Percentiles rank a stretch among this genome's conserved stretches.
phyloP scores from a whole-genome alignment of 768 basidiomycete genomes.

The Boletus patriciae region DNA sequence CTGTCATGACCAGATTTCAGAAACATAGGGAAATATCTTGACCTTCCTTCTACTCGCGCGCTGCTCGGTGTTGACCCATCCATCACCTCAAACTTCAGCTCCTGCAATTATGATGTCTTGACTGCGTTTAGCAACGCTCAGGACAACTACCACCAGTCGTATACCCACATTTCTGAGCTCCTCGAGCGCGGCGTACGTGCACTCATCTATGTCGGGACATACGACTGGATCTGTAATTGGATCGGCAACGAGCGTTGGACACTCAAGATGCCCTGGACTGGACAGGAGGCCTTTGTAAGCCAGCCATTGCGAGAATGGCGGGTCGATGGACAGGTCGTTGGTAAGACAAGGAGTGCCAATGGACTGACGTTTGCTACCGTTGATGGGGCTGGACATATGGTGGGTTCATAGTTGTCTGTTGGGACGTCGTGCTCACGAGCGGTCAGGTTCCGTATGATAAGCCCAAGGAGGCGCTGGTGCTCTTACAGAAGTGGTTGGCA shows the following conservation, averaged over 20 bases:
- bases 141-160: constrained; percentile 41
- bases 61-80: constrained; percentile 63
- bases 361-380: constrained; percentile 70
- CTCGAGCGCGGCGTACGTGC: constrained; percentile 76
- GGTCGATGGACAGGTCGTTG: constrained; percentile 47
- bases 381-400: constrained; percentile 76
- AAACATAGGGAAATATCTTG: constrained; percentile 60
- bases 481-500: constrained; percentile 52
- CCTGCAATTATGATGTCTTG: constrained; percentile 44
- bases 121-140: constrained; percentile 46
- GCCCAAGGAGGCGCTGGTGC: constrained; percentile 50
- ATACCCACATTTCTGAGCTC: constrained; percentile 45
- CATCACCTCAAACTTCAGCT: constrained; percentile 40
- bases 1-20: constrained; percentile 34
- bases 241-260: constrained; percentile 78
- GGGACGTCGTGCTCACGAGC: constrained; percentile 2
- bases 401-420: constrained; percentile 24
- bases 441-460: constrained; percentile 62
- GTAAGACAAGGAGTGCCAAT: constrained; percentile 54
- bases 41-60: constrained; percentile 51
- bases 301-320: constrained; percentile 60
- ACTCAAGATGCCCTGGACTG: constrained; percentile 71
- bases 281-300: constrained; percentile 48
- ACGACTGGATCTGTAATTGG: constrained; percentile 82
- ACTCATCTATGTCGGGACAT: constrained; percentile 72